Base-by-base conservation (phyloP, 768 basidiomycete species). In the Podaxis mareebaensis region DNA sequence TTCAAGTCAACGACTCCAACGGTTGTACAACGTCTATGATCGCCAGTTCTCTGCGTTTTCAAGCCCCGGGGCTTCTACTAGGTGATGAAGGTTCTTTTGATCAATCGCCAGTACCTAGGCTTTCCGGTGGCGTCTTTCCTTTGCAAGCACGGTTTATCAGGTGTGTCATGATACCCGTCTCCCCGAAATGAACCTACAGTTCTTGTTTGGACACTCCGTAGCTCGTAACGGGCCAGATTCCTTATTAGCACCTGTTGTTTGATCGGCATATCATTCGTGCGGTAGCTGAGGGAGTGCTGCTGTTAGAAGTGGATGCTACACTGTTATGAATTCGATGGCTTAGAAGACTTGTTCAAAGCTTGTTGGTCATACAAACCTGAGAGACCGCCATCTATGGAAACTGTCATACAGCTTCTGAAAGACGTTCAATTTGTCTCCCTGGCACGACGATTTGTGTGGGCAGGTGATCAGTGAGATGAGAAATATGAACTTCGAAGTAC, bases 91-190 rank as follows among this genome's bases (percentile, higher is more conserved):
- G 36, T 13, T 60, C 44, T 17, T 26, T 33, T 20, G 48, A n/a
- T 11, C 55, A 39, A 40, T 57, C 65, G n/a, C 54, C 58, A 20
- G 26, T 40, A 22, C 65, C 63, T 1, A 70, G 71, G 4, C 55
- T 64, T 2, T 67, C 69, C 12, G 71, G 73, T 30, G 76, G 76
- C 60, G 65, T 75, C 0, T 76, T 72, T 67, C 74, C 0, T 74
- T 77, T 33, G 76, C 66, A 5, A 74, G 74, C 64, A 74, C 71
- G 2, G 66, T 68, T 13, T 75, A 72, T 49, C 71, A 76, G 66
- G 76, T 76, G 42, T 48, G 70, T 12, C 12, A 44, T 17, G 13
- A 24, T 39, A 17, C n/a, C 1, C 52, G 53, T 10, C 33, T 33
- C 60, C 15, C 17, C 36, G 24, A 39, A 51, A 39, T 58, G 33